Base-by-base conservation (phyloP, 1,284 basidiomycete species). In the Psilocybe mexicana region DNA sequence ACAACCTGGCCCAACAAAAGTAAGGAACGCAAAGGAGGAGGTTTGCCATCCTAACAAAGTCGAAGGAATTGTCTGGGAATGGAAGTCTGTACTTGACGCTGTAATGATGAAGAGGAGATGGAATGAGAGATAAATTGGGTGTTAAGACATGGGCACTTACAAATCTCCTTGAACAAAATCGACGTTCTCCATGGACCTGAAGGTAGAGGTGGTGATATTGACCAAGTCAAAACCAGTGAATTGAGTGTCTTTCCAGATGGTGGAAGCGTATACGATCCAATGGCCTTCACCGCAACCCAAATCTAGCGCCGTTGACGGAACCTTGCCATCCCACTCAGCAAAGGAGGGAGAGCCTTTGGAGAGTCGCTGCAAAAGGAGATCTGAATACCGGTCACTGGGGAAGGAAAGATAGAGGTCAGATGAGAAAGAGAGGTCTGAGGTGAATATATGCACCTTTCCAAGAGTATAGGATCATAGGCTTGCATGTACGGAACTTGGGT, bases 41-140 rank as follows among this genome's bases (percentile, higher is more conserved):
- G 61, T 87, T 84, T 11, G 87, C 82, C 77, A 92, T 83, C 45
- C 89, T 79, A 36, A 92, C 83, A 45, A 85, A 75, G 63, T 92
- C 86, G 63, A 92, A 91, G 2, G 77, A 77, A 47, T 81, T 74
- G 61, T 82, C 78, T 0, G 76, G 72, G 63, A 89, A 90, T 0
- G 87, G 87, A 11, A 89, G 73, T 33, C 70, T 67, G 55, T 81
- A 73, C 62, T 79, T 75, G 23, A 88, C 66, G 64, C 86, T 89
- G 63, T 6, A 43, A 40, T 61, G n/a, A 50, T 48, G 49, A 28
- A 54, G 61, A 38, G 3, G 52, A 18, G 30, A 33, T 33, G 4
- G 30, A 33, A 25, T 42, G 30, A 47, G 24, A 43, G 5, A 50
- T 46, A 6, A 14, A 56, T 58, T n/a, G 30, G 51, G 64, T 55